Conservation (phyloP, 2,329 filamentous ascomycete species). For the Dichotomopilus funicola region DNA sequence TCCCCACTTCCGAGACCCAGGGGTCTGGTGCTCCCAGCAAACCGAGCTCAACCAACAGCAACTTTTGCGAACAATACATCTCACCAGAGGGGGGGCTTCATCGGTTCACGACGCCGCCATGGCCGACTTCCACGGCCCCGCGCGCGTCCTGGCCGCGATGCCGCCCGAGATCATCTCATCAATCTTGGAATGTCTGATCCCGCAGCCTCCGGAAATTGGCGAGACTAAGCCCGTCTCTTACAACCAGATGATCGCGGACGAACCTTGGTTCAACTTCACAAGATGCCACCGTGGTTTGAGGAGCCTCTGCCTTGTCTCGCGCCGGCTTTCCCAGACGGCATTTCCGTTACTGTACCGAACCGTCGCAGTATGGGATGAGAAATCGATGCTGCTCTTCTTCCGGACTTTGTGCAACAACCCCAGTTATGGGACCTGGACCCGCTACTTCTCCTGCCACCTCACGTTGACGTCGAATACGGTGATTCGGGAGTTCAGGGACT, state of each 20-base stretch:
- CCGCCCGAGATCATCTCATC: slow-evolving; percentile 2
- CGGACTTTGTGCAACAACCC: slow-evolving; percentile 22
- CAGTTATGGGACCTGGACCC: slow-evolving; percentile 16
- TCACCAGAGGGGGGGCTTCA: no score
- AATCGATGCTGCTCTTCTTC: slow-evolving; percentile 20
- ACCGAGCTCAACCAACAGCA: no score
- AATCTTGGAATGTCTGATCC: slow-evolving; percentile 22
- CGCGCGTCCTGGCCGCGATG: neutral
- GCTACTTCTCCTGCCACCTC: slow-evolving; percentile 23
- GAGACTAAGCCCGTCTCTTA: slow-evolving; percentile 24
- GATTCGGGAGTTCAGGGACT: slow-evolving; percentile 18
- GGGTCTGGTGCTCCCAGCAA: no score
- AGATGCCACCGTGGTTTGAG: slow-evolving; percentile 21
- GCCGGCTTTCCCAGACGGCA: slow-evolving; percentile 14
- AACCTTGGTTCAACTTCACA: slow-evolving; percentile 26
- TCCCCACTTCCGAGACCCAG: no score
- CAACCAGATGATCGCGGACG: slow-evolving; percentile 21
- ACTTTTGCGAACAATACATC: no score
- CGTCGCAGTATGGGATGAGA: slow-evolving; percentile 20
- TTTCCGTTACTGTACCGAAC: slow-evolving; percentile 22
- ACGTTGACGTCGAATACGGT: slow-evolving; percentile 19
- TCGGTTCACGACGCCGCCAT: neutral
- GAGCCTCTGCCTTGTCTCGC: slow-evolving; percentile 21
- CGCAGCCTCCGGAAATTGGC: slow-evolving; percentile 22
- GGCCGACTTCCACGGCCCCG: neutral